Percentiles rank a stretch among this genome's conserved stretches.
These are phyloP conservation scores for Penicillium brasilianum DNA, from an alignment of 2,329 filamentous ascomycete species.

Conservation along the genomic window DNA sequence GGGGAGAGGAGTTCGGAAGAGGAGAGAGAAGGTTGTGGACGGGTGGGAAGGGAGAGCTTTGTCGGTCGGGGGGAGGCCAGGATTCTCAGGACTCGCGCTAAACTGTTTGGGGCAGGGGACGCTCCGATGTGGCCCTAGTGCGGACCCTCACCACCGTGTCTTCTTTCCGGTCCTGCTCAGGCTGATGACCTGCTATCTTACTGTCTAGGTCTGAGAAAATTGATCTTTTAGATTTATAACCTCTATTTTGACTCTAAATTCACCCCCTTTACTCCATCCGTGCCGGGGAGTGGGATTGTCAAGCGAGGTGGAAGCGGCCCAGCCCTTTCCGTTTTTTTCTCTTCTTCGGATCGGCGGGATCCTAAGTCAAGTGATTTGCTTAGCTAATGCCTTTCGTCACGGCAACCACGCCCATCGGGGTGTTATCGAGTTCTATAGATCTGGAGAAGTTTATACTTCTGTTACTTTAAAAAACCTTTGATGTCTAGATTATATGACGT, in stretches of 20 bases:
- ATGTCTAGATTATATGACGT: neutral
- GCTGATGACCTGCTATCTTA: neutral
- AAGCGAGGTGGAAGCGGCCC: conserved; percentile 28
- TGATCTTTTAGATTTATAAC: neutral
- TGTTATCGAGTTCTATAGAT: neutral
- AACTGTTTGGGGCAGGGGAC: conserved; percentile 45
- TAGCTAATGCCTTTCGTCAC: conserved; percentile 45
- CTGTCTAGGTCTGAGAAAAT: neutral
- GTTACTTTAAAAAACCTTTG: neutral
- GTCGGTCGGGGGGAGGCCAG: conserved; percentile 42
- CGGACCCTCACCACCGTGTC: conserved; percentile 33
- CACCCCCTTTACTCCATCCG: neutral
- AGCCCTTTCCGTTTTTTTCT: conserved; percentile 40
- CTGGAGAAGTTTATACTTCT: neutral
- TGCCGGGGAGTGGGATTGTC: conserved; percentile 1
- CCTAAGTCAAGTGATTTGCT: conserved; percentile 35
- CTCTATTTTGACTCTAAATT: conserved; percentile 21
- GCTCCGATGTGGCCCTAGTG: conserved; percentile 49
- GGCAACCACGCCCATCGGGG: no score
- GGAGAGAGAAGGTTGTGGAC: conserved; percentile 50
- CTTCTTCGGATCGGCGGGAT: conserved; percentile 47
- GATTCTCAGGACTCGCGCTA: conserved; percentile 49
- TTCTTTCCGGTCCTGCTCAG: conserved; percentile 5
- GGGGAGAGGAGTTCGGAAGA: conserved; percentile 43
- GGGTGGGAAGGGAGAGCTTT: conserved; percentile 50